phyloP scores from a whole-genome alignment of 2,329 filamentous ascomycete species.

The Harringtonia aguacate region DNA sequence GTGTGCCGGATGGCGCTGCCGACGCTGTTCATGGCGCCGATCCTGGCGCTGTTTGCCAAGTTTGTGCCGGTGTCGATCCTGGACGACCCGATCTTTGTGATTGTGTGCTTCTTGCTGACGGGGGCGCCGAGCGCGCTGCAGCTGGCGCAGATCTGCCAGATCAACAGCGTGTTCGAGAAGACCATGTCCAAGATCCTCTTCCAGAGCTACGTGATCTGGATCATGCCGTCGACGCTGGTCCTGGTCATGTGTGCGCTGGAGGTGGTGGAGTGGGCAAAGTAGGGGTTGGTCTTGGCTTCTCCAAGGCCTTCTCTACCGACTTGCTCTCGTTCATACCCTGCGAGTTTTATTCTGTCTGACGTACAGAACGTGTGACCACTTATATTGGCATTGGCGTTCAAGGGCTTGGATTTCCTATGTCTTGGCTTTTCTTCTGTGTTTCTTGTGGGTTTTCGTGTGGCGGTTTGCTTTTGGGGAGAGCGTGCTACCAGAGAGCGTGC shows the following conservation, averaged over 20 bases:
- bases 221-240: constrained; percentile 82
- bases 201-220: constrained; percentile 96
- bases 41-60: constrained; percentile 79
- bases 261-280: constrained; percentile 74
- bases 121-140: constrained; percentile 90
- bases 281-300: not conserved
- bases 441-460: too few relatives aligned
- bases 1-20: constrained; percentile 88
- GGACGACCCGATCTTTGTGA: constrained; percentile 94
- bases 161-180: constrained; percentile 91
- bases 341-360: not conserved
- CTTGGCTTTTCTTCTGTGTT: too few relatives aligned
- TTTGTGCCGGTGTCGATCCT: constrained; percentile 88
- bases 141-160: constrained; percentile 94
- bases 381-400: too few relatives aligned
- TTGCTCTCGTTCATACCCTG: not conserved
- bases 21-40: constrained; percentile 81
- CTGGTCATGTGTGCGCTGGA: constrained; percentile 88
- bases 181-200: constrained; percentile 91
- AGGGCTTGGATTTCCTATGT: too few relatives aligned
- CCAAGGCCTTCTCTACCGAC: constrained; percentile 2
- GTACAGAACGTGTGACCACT: too few relatives aligned
- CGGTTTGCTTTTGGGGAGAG: too few relatives aligned
- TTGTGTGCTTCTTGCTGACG: constrained; percentile 93
- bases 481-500: too few relatives aligned